Evolutionary conservation across 306 rosid genomes (phyloP), one percentile per base, ranked within the genome.

Genomic region (Sicyos edulis): DNA sequence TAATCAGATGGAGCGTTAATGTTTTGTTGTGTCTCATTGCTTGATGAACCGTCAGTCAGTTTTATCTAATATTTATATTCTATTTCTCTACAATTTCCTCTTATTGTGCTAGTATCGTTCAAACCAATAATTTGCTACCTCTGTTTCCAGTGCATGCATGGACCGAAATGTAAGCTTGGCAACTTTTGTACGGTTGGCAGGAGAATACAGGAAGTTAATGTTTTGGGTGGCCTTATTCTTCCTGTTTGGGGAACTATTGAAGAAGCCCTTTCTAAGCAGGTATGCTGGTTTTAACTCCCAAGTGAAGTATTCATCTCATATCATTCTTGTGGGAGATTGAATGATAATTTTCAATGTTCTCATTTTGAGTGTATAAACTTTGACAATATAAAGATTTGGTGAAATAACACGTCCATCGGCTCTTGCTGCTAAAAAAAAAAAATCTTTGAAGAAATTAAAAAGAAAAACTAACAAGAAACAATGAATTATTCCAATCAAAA

Each of bases 221-320:
- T 93, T 55, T 77, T 93, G 78, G 96, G 99, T 21, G 99, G 99
- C 70, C 95, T 93, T 73, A 91, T 93, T 76, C 95, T 93, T 85
- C 99, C 99, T 10, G 95, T 93, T 32, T 93, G 99, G 99, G 92
- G 97, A 69, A 82, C 95, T 16, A 77, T 93, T 70, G 99, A 93
- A 81, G 89, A 91, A 80, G 97, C 97, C 79, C 96, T 93, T 76
- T 75, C 97, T 44, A 93, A 89, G 84, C 99, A 93, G 99, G 99
- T 91, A 85, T 57, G 68, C 44, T 19, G 44, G n/a, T 55, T 45
- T 10, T 47, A 20, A 19, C 55, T 54, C 6, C 37, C 4, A 1
- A 53, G 29, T 71, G 22, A 54, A 20, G 26, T 22, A 67, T 67
- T 67, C 56, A 22, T 67, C 20, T 49, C 56, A 21, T 21, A 49